A percentile compares a stretch with the other conserved stretches of the same genome.
Evolutionary conservation across 352 stramenopile genomes (phyloP).

Genomic region (Globisporangium camurandrum): DNA sequence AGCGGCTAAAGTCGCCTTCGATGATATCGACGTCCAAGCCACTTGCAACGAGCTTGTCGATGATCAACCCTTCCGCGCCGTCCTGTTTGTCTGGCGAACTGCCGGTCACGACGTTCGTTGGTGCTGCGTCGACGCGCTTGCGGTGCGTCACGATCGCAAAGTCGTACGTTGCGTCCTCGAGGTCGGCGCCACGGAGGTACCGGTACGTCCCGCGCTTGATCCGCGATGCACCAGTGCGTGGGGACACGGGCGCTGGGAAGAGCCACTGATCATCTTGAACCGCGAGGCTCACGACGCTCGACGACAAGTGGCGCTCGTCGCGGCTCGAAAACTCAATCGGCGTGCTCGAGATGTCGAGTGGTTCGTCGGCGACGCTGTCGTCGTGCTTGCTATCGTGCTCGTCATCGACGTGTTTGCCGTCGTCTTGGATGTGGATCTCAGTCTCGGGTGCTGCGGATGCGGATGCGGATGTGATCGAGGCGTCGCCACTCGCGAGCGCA

Average conservation of each 20-base stretch:
- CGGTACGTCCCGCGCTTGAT: constrained; percentile 37
- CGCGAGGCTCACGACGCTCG: constrained; percentile 37
- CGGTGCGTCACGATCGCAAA: constrained; percentile 71
- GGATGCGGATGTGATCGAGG: constrained; percentile 22
- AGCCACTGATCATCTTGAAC: constrained; percentile 57
- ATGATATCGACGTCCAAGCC: constrained; percentile 67
- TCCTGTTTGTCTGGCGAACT: constrained; percentile 19
- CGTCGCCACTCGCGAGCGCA: no score
- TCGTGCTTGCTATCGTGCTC: no score
- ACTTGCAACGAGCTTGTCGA: constrained; percentile 53
- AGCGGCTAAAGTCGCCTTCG: constrained; percentile 58
- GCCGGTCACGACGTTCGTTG: constrained; percentile 6
- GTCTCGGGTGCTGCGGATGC: constrained; percentile 1
- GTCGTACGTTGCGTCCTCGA: constrained; percentile 49
- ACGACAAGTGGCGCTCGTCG: constrained; percentile 35
- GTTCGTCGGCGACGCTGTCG: not conserved
- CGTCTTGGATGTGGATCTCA: constrained; percentile 3
- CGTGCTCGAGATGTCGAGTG: constrained; percentile 4
- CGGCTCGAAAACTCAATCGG: constrained; percentile 8
- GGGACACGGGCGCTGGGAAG: constrained; percentile 36
- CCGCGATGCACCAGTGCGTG: constrained; percentile 16
- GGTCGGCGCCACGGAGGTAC: constrained; percentile 47
- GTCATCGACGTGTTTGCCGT: no score
- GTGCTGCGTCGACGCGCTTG: constrained; percentile 17
- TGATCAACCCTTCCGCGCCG: constrained; percentile 30